Conservation (phyloP, 2,329 filamentous ascomycete genomes). For the Cordyceps farinosa region DNA sequence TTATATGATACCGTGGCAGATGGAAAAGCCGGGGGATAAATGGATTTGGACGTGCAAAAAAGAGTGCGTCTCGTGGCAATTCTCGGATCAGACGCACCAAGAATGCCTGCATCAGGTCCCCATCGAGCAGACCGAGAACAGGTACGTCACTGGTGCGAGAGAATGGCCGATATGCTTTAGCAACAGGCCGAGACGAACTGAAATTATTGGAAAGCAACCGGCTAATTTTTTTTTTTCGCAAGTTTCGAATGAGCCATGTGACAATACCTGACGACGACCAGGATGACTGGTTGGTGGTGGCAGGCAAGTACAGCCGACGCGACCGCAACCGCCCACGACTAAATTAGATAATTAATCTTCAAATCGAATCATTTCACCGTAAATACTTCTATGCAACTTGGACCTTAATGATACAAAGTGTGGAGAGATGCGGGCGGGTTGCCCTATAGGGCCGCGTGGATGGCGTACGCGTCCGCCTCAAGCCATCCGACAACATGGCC, state of each 20-base stretch:
- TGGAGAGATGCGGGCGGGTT: background rate
- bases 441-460: constrained; percentile 13
- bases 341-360: too few relatives aligned
- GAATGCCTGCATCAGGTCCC: background rate
- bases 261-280: too few relatives aligned
- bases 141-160: background rate
- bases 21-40: background rate
- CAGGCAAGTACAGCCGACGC: too few relatives aligned
- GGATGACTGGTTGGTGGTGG: too few relatives aligned
- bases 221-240: background rate
- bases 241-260: too few relatives aligned
- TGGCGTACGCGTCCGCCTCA: constrained; percentile 10
- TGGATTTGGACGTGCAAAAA: constrained; percentile 5
- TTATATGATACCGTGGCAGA: constrained; percentile 1
- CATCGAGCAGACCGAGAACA: background rate
- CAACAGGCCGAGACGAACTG: too few relatives aligned
- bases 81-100: background rate
- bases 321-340: too few relatives aligned
- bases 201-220: background rate
- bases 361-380: too few relatives aligned
- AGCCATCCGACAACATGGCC: background rate
- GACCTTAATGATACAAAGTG: too few relatives aligned
- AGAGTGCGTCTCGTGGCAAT: background rate
- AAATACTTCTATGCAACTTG: too few relatives aligned
- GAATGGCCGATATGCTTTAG: too few relatives aligned